Evolutionary conservation across 2,329 filamentous ascomycete species (phyloP).

Genomic region (Ophiocordyceps camponoti-saundersi): DNA sequence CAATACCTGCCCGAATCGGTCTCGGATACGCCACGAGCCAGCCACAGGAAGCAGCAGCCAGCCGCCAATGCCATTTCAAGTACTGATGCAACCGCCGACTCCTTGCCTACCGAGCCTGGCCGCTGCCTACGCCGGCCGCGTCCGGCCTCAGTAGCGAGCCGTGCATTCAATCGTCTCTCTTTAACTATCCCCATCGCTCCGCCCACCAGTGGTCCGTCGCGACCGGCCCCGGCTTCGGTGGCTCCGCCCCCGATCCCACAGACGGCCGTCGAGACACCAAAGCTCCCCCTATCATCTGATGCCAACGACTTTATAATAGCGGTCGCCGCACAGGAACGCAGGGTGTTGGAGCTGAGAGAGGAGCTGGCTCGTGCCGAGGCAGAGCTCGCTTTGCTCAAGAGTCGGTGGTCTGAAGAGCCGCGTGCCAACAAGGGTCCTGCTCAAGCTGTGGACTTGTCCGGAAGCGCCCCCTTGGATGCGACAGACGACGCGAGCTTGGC

Average conservation of each 20-base stretch:
- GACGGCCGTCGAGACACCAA: slow-evolving; percentile 30
- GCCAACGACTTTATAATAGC: slow-evolving; percentile 64
- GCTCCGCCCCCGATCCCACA: slow-evolving; percentile 25
- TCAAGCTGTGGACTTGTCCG: slow-evolving; percentile 2
- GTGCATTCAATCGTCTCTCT: slow-evolving; percentile 40
- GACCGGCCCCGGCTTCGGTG: slow-evolving; percentile 29
- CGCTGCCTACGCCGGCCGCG: slow-evolving; percentile 28
- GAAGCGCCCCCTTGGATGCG: slow-evolving; percentile 1
- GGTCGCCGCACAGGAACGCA: slow-evolving; percentile 80
- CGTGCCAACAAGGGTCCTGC: slow-evolving; percentile 49
- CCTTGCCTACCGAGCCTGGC: slow-evolving; percentile 7
- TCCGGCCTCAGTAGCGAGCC: slow-evolving; percentile 34
- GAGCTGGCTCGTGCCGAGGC: slow-evolving; percentile 71
- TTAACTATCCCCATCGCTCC: slow-evolving; percentile 44
- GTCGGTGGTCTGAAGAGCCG: slow-evolving; percentile 65
- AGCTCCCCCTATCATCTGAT: slow-evolving; percentile 29
- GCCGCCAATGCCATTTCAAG: neutral
- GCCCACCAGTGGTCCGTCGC: slow-evolving; percentile 32
- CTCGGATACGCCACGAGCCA: neutral
- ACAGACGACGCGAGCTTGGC: slow-evolving; percentile 14
- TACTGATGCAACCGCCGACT: neutral
- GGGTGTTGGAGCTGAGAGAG: slow-evolving; percentile 78
- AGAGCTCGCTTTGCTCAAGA: slow-evolving; percentile 63
- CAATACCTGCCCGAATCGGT: neutral
- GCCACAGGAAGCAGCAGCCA: neutral